Base-by-base conservation (phyloP, 495 filamentous ascomycete genomes). In the Bathelium albidoporum region DNA sequence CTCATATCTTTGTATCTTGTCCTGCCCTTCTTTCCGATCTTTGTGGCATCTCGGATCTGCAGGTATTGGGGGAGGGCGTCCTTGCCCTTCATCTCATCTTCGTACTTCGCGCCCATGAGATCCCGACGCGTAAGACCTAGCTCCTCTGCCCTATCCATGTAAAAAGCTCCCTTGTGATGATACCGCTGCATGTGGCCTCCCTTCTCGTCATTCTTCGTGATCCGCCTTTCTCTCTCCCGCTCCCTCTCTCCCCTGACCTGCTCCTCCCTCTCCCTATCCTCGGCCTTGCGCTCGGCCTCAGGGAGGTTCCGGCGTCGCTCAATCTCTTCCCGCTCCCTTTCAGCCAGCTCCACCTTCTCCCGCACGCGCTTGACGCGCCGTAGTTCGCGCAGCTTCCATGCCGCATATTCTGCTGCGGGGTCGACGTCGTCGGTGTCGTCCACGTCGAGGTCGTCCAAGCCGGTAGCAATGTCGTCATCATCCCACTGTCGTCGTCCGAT, bases 131-230 rank as follows among this genome's bases (percentile, higher is more conserved):
- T 85, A 66, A 96, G 73, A 20, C 85, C 87, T 70, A 86, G 86
- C 66, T 97, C 73, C 26, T 87, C 89, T 72, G 87, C 82, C 18
- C 81, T 81, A 65, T 87, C 84, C 32, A 82, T 79, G 77, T 88
- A 97, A 78, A 97, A 98, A 28, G 94, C 94, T 59, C 94, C 94
- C 79, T 91, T 93, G 79, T 99, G 94, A 73, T 87, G 91, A 75
- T 97, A 97, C 73, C 93, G 92, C 73, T 96, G 92, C 89, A 97
- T 89, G 73, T 85, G 97, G 0, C 81, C 81, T 79, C 92, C 89
- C 79, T 96, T 88, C 44, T 92, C 94, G 39, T 87, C 85, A 36
- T 78, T 77, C 68, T 93, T 90, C 64, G 87, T 86, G 75, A 97
- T 93, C 68, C 80, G 77, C 3, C 84, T 82, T 16, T 97, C 73